Evolutionary conservation across 192 early-diverging fungal genomes (phyloP).

Genomic region (Backusella tarrabulga): DNA sequence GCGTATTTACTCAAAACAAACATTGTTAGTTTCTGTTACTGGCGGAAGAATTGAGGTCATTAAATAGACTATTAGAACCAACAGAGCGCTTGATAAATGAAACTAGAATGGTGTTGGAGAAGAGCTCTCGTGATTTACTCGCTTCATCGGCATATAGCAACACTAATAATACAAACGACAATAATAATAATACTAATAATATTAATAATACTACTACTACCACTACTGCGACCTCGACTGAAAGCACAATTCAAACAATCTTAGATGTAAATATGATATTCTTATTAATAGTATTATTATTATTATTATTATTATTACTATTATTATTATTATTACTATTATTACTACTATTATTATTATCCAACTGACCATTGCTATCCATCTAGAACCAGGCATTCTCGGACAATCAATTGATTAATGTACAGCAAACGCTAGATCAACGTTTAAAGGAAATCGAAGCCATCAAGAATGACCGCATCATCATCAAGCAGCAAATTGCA

Average conservation of each 20-base stretch:
- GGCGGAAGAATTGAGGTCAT: not conserved
- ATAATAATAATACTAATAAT: not conserved
- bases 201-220: too few relatives aligned
- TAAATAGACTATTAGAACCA: not conserved
- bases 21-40: not conserved
- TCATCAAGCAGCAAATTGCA: constrained; percentile 24
- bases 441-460: constrained; percentile 23
- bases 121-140: not conserved
- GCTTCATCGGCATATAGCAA: not conserved
- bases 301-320: too few relatives aligned
- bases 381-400: not conserved
- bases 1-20: too few relatives aligned
- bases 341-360: too few relatives aligned
- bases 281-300: too few relatives aligned
- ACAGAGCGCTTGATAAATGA: not conserved
- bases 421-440: constrained; percentile 21
- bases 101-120: not conserved
- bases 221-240: not conserved
- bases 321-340: too few relatives aligned
- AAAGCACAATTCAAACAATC: not conserved
- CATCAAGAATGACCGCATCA: constrained; percentile 26
- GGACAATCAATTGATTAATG: constrained; percentile 20
- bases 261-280: not conserved
- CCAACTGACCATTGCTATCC: not conserved
- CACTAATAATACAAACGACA: not conserved